Evolutionary conservation across 495 filamentous ascomycete species (phyloP).

Genomic region (Xylaria grammica): DNA sequence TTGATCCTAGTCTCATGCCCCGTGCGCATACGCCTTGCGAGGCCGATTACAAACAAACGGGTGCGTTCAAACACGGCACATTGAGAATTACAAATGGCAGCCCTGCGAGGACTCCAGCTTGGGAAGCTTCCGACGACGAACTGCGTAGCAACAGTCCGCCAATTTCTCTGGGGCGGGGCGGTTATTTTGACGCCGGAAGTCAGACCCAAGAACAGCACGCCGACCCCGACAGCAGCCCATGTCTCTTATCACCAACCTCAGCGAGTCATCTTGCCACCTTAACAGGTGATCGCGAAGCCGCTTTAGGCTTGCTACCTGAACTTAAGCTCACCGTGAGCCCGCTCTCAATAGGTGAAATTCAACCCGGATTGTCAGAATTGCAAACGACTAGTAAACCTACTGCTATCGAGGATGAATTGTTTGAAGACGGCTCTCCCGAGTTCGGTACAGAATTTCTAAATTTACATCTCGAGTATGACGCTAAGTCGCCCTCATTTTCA

Average conservation of each 20-base stretch:
- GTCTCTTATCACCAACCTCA: not conserved
- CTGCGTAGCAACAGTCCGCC: constrained; percentile 3
- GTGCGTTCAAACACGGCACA: constrained; percentile 63
- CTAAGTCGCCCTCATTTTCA: constrained; percentile 39
- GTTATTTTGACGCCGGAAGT: constrained; percentile 1
- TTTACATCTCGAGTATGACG: constrained; percentile 46
- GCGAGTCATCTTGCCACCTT: not conserved
- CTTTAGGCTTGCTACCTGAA: constrained; percentile 11
- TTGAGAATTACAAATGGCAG: constrained; percentile 64
- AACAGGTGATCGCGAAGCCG: constrained; percentile 5
- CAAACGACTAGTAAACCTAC: constrained; percentile 54
- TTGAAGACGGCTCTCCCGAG: constrained; percentile 49
- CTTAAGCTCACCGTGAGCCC: constrained; percentile 17
- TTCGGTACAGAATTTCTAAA: constrained; percentile 46
- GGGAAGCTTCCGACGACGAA: constrained; percentile 16
- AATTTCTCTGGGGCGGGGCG: not conserved
- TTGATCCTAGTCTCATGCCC: constrained; percentile 34
- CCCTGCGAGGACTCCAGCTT: constrained; percentile 40
- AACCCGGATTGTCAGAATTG: constrained; percentile 35
- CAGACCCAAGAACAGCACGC: not conserved
- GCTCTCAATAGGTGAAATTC: constrained; percentile 10
- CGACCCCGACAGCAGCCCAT: not conserved
- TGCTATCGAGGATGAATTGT: constrained; percentile 53
- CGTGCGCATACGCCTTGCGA: constrained; percentile 53
- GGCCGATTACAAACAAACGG: constrained; percentile 58